A percentile compares a stretch with the other conserved stretches of the same genome.
These are phyloP conservation scores for Pyrus hybrid DNA, from an alignment of 331 rosid genomes.

Conservation along the genomic window DNA sequence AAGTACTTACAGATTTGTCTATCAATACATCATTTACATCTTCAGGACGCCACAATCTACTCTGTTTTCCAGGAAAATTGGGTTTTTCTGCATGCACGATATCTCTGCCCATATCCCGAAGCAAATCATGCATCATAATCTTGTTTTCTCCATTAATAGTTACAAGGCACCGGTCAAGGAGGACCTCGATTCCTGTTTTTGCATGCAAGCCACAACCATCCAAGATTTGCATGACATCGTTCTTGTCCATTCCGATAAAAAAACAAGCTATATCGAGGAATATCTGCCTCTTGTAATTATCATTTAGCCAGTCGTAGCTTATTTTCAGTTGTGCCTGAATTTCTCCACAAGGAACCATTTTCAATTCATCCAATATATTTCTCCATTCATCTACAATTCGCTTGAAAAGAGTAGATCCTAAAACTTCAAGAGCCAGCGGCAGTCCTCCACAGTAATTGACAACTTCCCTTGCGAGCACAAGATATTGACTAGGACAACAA, in stretches of 20 bases:
- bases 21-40: background rate
- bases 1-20: background rate
- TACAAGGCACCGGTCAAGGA: conserved; percentile 1
- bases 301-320: conserved; percentile 14
- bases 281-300: conserved; percentile 9
- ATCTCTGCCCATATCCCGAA: conserved; percentile 27
- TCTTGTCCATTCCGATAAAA: conserved; percentile 16
- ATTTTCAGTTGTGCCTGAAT: conserved; percentile 3
- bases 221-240: background rate
- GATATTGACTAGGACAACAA: too few species aligned
- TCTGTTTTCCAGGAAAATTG: background rate
- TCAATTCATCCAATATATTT: background rate
- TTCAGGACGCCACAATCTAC: conserved; percentile 1
- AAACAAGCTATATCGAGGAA: conserved; percentile 24
- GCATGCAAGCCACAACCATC: too few species aligned
- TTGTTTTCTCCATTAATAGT: background rate
- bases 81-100: background rate
- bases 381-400: background rate
- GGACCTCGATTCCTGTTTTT: conserved; percentile 12
- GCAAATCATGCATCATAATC: conserved; percentile 23
- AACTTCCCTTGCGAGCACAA: too few species aligned
- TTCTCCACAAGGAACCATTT: background rate
- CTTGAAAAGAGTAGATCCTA: background rate
- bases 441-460: too few species aligned
- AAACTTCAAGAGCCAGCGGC: background rate